Evolutionary conservation across 345 rosid genomes (phyloP).

Genomic region (Hibiscus mutabilis): DNA sequence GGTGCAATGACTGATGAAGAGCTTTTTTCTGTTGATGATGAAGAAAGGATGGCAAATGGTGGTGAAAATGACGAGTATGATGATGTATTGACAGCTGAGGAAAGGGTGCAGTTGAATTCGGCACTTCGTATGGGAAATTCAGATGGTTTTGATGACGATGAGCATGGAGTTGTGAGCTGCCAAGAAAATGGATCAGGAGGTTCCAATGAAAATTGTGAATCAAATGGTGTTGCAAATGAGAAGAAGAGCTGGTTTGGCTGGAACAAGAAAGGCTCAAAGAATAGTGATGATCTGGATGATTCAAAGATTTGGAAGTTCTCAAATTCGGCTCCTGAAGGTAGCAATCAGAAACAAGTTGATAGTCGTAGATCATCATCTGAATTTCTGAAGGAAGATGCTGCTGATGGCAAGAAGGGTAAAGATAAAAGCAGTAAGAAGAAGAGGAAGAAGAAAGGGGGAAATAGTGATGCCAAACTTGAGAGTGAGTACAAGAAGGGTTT

Average conservation of each 20-base stretch:
- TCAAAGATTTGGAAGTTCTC: constrained; percentile 61
- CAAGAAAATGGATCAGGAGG: constrained; percentile 60
- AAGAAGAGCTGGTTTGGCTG: constrained; percentile 97
- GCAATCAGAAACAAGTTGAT: constrained; percentile 50
- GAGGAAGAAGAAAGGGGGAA: constrained; percentile 65
- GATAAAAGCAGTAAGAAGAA: constrained; percentile 74
- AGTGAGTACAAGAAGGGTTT: constrained; percentile 92
- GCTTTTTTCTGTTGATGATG: constrained; percentile 80
- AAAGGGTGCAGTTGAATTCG: constrained; percentile 74
- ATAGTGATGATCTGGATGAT: constrained; percentile 56
- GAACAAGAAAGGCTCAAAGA: constrained; percentile 70
- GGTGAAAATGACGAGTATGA: constrained; percentile 67
- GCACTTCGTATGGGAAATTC: constrained; percentile 64
- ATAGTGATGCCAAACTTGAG: constrained; percentile 58
- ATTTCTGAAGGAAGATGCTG: constrained; percentile 44
- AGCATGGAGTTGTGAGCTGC: constrained; percentile 38
- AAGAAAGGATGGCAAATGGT: constrained; percentile 52
- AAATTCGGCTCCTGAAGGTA: constrained; percentile 64
- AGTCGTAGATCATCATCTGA: constrained; percentile 57
- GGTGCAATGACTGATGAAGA: constrained; percentile 99
- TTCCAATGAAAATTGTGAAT: constrained; percentile 48
- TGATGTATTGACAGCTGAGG: constrained; percentile 84
- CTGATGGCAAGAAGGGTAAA: constrained; percentile 65
- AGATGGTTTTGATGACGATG: constrained; percentile 70
- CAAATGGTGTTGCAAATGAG: constrained; percentile 57